Base-by-base conservation (phyloP, 148 eudicot genomes). In the Fagopyrum tataricum region DNA sequence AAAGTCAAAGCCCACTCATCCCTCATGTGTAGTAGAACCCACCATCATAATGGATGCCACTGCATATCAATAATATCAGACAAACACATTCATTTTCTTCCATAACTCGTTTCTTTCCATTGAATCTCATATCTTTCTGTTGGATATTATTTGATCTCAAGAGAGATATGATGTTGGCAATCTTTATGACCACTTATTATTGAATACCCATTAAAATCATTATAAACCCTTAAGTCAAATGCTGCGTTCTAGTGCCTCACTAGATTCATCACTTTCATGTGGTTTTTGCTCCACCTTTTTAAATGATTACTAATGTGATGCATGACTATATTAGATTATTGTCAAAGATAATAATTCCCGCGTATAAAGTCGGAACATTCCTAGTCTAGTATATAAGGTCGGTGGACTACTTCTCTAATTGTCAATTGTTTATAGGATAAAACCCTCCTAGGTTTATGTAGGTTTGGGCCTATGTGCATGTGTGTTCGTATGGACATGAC, bases 41-140 rank as follows among this genome's bases (percentile, higher is more conserved):
- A 75, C 78, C 52, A 74, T 52, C 37, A 18, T 71, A 76, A 70
- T 77, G 80, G 78, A 74, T 20, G 47, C 24, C 66, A 59, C 66
- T 59, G 31, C 40, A 24, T 39, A 6, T 20, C 31, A 59, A 59
- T 59, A 59, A 39, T 59, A 31, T 31, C 37, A 31, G 49, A 13
- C 49, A 20, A 42, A 62, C 13, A 31, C 43, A 26, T 62, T 42
- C 24, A 31, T 62, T 31, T 46, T 31, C 37, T 31, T 31, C 37
- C 37, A 2, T 31, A 31, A 31, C 2, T 31, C 37, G 37, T 31
- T 31, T 2, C 2, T 31, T 31, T 31, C 2, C 37, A 31, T 31
- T 31, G 37, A 31, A 31, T 31, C 37, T 31, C 37, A 1, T 31
- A 55, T 31, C 41, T 64, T 64, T 37, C 43, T 31, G 69, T 64